These are phyloP conservation scores for Aspergillus wentii DNA, from an alignment of 495 filamentous ascomycete species.

Conservation along the genomic window DNA sequence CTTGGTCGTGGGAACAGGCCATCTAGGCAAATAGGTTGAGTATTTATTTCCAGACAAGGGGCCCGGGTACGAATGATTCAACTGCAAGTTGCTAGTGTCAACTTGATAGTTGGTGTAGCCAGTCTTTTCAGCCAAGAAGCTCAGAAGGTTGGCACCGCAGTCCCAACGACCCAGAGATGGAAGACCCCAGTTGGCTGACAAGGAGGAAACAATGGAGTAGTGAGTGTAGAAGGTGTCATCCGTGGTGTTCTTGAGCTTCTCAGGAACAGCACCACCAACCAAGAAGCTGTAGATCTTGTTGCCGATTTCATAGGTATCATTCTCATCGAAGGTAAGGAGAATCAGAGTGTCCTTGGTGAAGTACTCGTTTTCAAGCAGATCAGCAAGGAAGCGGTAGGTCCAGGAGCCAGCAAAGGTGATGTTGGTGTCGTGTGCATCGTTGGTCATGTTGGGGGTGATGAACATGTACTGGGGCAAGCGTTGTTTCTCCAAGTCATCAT, in stretches of 20 bases:
- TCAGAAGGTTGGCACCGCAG: constrained; percentile 61
- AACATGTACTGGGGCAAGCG: constrained; percentile 68
- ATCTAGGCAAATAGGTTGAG: constrained; percentile 26
- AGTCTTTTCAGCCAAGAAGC: constrained; percentile 43
- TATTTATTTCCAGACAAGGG: constrained; percentile 30
- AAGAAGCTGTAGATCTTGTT: constrained; percentile 57
- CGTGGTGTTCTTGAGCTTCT: constrained; percentile 50
- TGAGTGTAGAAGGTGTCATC: constrained; percentile 69
- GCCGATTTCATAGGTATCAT: constrained; percentile 47
- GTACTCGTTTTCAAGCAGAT: constrained; percentile 56
- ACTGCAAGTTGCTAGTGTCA: constrained; percentile 31
- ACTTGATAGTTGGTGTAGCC: constrained; percentile 44
- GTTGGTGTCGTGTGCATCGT: constrained; percentile 66
- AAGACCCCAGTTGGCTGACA: constrained; percentile 61
- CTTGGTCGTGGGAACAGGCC: constrained; percentile 37
- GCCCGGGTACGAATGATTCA: constrained; percentile 44
- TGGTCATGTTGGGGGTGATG: constrained; percentile 72
- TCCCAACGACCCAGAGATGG: constrained; percentile 60
- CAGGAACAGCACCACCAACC: constrained; percentile 59
- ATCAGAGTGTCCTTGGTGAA: constrained; percentile 66
- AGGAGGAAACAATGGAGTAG: constrained; percentile 64
- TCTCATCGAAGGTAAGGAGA: constrained; percentile 64
- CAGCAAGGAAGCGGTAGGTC: constrained; percentile 54
- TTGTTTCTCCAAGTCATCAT: constrained; percentile 48
- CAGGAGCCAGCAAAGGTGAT: constrained; percentile 56